Percentiles rank a stretch among this genome's conserved stretches.
Conservation (phyloP, 2,329 filamentous ascomycete species). For the Exserohilum turcica region DNA sequence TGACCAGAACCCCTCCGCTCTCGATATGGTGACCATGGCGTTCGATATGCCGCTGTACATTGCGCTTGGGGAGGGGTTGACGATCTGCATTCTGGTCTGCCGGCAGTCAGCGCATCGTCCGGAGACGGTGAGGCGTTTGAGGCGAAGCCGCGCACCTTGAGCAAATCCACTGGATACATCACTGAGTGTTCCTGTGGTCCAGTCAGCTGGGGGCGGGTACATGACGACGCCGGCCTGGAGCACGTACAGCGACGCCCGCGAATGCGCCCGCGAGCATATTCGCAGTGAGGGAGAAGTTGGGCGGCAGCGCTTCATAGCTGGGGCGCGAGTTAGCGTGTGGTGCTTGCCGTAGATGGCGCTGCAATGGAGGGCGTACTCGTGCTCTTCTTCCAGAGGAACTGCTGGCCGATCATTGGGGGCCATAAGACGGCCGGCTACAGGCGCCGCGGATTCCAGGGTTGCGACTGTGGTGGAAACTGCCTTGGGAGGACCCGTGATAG, state of each 20-base stretch:
- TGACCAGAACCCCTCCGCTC: slow-evolving; percentile 85
- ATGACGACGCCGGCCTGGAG: slow-evolving; percentile 18
- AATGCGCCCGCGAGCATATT: slow-evolving; percentile 98
- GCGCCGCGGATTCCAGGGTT: slow-evolving; percentile 45
- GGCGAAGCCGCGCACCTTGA: slow-evolving; percentile 72
- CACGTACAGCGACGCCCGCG: slow-evolving; percentile 86
- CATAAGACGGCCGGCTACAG: slow-evolving; percentile 47
- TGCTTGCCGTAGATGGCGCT: slow-evolving; percentile 4
- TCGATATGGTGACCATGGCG: slow-evolving; percentile 89
- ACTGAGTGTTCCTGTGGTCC: slow-evolving; percentile 84
- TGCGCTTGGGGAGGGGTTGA: slow-evolving; percentile 79
- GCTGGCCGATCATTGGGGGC: slow-evolving; percentile 48
- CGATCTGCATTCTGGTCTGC: slow-evolving; percentile 96
- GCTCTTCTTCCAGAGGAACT: slow-evolving; percentile 46
- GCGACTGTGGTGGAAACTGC: slow-evolving; percentile 23
- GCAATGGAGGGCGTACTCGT: slow-evolving; percentile 44
- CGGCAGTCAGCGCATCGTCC: slow-evolving; percentile 26
- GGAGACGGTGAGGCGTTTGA: background rate
- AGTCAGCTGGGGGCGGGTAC: slow-evolving; percentile 27
- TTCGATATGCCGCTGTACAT: slow-evolving; percentile 90
- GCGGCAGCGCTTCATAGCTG: slow-evolving; percentile 89
- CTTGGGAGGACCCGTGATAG: slow-evolving; percentile 6
- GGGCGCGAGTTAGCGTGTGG: slow-evolving; percentile 28
- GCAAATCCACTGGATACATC: slow-evolving; percentile 97
- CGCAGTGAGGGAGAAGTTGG: slow-evolving; percentile 89